phyloP scores from a whole-genome alignment of 1,284 basidiomycete genomes.

The Xanthoconium separans region DNA sequence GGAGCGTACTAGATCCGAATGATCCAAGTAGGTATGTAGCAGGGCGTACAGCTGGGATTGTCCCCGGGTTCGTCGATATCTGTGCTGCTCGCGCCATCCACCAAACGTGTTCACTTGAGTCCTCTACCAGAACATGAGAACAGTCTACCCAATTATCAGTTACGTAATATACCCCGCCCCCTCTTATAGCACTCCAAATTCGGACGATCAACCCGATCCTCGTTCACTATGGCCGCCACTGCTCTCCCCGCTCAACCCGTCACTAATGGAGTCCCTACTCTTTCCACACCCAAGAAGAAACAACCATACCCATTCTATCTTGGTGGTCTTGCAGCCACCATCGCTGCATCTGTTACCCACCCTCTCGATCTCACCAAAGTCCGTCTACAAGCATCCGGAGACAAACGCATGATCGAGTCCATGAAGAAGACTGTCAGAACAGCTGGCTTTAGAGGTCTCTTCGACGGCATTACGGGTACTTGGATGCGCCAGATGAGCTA shows the following conservation, averaged over 20 bases:
- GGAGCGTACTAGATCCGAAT: too few relatives aligned
- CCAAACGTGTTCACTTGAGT: not conserved
- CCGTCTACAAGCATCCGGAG: conserved; percentile 81
- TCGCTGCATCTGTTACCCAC: conserved; percentile 37
- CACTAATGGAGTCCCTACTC: conserved; percentile 9
- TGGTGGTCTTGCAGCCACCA: conserved; percentile 39
- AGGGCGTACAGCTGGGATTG: too few relatives aligned
- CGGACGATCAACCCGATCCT: conserved; percentile 1
- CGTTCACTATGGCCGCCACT: conserved; percentile 21
- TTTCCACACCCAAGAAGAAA: conserved; percentile 31
- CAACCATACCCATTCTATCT: conserved; percentile 52
- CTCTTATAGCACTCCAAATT: conserved; percentile 16
- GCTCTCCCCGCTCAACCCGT: conserved; percentile 5
- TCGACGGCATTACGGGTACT: conserved; percentile 86
- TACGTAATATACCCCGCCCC: conserved; percentile 16
- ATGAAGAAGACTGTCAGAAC: conserved; percentile 75
- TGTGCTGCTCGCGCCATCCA: too few relatives aligned
- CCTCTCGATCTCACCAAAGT: conserved; percentile 89
- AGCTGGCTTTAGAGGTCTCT: conserved; percentile 74
- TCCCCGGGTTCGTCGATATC: not conserved
- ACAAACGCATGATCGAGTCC: conserved; percentile 82
- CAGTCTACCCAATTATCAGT: not conserved
- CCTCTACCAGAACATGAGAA: not conserved
- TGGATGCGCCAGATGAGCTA: conserved; percentile 94
- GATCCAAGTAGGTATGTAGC: too few relatives aligned